phyloP scores from a whole-genome alignment of 805 yeast species.

The Yamadazyma phyllophila region DNA sequence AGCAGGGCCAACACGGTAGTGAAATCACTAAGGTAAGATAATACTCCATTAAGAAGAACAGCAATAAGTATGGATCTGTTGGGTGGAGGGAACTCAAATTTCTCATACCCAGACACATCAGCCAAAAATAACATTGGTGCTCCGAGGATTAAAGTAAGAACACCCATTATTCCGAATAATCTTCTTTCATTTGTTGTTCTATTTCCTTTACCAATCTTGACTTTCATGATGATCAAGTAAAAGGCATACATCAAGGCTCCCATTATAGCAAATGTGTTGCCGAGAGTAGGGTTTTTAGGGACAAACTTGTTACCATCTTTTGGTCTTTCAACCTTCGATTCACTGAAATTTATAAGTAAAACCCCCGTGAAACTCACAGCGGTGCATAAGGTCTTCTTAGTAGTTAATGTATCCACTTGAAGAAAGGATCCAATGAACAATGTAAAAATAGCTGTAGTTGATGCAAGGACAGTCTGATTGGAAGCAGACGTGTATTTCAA shows the following conservation, averaged over 20 bases:
- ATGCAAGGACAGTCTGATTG: constrained; percentile 49
- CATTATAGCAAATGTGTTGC: constrained; percentile 43
- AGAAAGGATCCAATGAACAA: constrained; percentile 41
- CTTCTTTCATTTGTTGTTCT: constrained; percentile 45
- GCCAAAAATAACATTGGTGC: constrained; percentile 38
- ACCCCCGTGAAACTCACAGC: constrained; percentile 48
- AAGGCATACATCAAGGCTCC: constrained; percentile 49
- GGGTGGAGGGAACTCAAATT: constrained; percentile 42
- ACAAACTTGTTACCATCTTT: constrained; percentile 23
- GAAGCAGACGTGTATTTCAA: constrained; percentile 52
- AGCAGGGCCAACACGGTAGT: constrained; percentile 50
- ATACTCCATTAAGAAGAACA: constrained; percentile 41
- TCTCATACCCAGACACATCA: constrained; percentile 38
- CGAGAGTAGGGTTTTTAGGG: constrained; percentile 41
- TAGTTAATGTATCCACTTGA: constrained; percentile 42
- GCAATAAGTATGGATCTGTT: constrained; percentile 27
- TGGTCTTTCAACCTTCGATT: constrained; percentile 17
- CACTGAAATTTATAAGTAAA: constrained; percentile 40
- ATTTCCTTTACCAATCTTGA: constrained; percentile 44
- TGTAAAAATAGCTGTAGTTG: constrained; percentile 52
- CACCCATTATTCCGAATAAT: constrained; percentile 48
- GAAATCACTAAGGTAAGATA: constrained; percentile 50
- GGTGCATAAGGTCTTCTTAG: constrained; percentile 43
- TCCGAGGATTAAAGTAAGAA: constrained; percentile 38
- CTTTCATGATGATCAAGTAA: constrained; percentile 43